These are phyloP conservation scores for Venturiaceae sp. DNA, from an alignment of 2,329 filamentous ascomycete genomes.

Conservation along the genomic window DNA sequence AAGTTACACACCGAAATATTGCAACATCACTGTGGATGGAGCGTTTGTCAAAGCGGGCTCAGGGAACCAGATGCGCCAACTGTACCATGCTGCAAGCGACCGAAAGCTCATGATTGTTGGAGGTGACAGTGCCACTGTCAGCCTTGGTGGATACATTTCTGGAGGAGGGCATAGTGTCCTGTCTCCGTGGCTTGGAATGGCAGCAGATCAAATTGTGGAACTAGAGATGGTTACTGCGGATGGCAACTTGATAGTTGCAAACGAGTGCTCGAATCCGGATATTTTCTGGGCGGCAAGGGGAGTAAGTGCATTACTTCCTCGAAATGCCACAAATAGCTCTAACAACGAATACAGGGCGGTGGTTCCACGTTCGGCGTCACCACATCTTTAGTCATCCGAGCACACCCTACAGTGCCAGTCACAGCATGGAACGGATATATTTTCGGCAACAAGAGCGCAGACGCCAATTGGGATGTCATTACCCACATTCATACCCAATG, in stretches of 20 bases:
- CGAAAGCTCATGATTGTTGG: not conserved
- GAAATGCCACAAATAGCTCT: not conserved
- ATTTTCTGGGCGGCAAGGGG: not conserved
- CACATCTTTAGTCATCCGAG: not conserved
- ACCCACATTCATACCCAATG: not conserved
- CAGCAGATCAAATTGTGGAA: constrained; percentile 26
- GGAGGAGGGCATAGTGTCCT: constrained; percentile 25
- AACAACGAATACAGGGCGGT: not conserved
- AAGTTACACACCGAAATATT: not conserved
- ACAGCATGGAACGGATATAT: constrained; percentile 22
- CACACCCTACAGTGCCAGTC: constrained; percentile 14
- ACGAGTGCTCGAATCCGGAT: constrained; percentile 13
- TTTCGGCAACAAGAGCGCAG: not conserved
- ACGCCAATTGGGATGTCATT: not conserved
- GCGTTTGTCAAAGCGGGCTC: not conserved
- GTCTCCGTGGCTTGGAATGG: constrained; percentile 22
- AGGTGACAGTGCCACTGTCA: not conserved
- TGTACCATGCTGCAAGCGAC: not conserved
- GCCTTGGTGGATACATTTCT: constrained; percentile 1
- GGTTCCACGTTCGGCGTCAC: constrained; percentile 8
- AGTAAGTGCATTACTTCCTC: not conserved
- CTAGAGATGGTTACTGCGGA: constrained; percentile 28
- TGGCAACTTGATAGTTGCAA: constrained; percentile 27
- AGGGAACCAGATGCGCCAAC: not conserved
- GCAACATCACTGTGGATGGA: not conserved